Base-by-base conservation (phyloP, 371 early-diverging fungal genomes). In the Mortierella sp. region DNA sequence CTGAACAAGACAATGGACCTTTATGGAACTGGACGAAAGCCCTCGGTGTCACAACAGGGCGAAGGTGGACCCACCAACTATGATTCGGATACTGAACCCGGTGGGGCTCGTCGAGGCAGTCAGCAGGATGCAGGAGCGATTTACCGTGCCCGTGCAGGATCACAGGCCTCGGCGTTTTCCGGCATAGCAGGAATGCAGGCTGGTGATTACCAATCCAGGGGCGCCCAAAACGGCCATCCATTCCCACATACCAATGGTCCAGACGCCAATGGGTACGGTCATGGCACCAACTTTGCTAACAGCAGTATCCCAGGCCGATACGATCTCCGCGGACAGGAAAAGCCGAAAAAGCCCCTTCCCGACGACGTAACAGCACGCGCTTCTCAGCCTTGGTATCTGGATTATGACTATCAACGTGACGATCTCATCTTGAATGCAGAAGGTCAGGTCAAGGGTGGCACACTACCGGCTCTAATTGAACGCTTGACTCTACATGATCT, bases 361-460 rank as follows among this genome's bases (percentile, higher is more conserved):
- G 71, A 71, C 14, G 71, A 71, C 47, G 71, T 65, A 14, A 61
- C 71, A 16, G 50, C 57, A 27, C 66, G 53, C 47, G 65, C 69
- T 30, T 61, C 64, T 13, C 74, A 50, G 21, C 72, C 84, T 6
- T 92, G 91, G 89, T 97, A 83, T 64, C 82, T 96, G 41, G 80
- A 79, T 21, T 84, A 91, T 56, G 95, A 95, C 79, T 90, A 92
- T 58, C 71, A 80, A 8, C 82, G 86, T 12, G 83, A 85, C 34
- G 94, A 93, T 26, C 84, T 97, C 51, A 69, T 93, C 3, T 88
- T 95, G 68, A 93, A 90, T 78, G 84, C 87, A 81, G 96, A 97
- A 55, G 93, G 91, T 9, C 87, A 90, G 58, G 95, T 97, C 48
- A 94, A 93, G 76, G 96, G 96, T 51, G 96, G 96, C 26, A 94